Evolutionary conservation across 2,329 filamentous ascomycete genomes (phyloP).

Genomic region (Fusarium zealandicum): DNA sequence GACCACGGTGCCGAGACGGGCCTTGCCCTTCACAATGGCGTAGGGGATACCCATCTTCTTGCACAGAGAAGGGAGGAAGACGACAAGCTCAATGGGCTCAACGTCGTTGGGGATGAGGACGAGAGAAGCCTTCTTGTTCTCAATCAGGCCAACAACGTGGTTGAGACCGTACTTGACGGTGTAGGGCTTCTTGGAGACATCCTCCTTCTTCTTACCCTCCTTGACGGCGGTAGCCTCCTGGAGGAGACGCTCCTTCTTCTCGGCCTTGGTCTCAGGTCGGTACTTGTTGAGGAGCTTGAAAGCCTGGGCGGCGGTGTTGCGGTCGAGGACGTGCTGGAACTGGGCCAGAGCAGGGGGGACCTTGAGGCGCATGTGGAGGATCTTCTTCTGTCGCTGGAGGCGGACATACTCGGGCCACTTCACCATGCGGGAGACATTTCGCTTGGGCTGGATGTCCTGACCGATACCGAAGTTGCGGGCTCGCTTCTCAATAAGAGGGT

Average conservation of each 20-base stretch:
- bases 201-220: slow-evolving; percentile 99
- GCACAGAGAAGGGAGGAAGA: slow-evolving; percentile 99
- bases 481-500: slow-evolving; percentile 99
- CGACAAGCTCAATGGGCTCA: slow-evolving; percentile 98
- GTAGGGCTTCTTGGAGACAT: slow-evolving; percentile 99
- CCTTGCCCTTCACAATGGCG: slow-evolving; percentile 99
- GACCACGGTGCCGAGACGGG: slow-evolving; percentile 96
- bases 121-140: slow-evolving; percentile 99
- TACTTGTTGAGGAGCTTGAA: slow-evolving; percentile 99
- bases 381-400: slow-evolving; percentile 93
- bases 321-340: slow-evolving; percentile 97
- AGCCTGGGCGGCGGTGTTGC: slow-evolving; percentile 93
- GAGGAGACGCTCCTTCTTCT: slow-evolving; percentile 99
- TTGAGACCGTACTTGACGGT: slow-evolving; percentile 99
- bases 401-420: slow-evolving; percentile 99
- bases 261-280: slow-evolving; percentile 96
- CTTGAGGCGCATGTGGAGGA: slow-evolving; percentile 98
- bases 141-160: slow-evolving; percentile 95
- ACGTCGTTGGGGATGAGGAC: slow-evolving; percentile 99
- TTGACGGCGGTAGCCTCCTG: slow-evolving; percentile 98
- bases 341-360: slow-evolving; percentile 96
- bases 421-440: slow-evolving; percentile 97
- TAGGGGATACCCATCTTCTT: slow-evolving; percentile 99
- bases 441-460: slow-evolving; percentile 96
- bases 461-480: slow-evolving; percentile 98